Evolutionary conservation across 139 green algal species (phyloP).

Genomic region (Cymbomonas tetramitiformis): DNA sequence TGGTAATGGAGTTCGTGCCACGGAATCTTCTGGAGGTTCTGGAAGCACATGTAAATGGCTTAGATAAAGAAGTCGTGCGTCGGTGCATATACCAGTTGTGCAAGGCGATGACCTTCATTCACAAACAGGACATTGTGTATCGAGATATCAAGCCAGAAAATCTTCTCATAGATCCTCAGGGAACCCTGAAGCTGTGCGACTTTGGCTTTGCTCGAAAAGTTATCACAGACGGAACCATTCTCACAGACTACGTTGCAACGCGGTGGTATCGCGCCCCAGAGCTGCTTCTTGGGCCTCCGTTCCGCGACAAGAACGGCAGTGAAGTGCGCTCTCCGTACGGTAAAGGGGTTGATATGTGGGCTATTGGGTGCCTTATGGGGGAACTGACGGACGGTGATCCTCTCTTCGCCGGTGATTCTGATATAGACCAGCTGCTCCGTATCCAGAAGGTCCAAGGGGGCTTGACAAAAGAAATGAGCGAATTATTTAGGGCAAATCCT

Average conservation of each 20-base stretch:
- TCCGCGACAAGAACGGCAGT: background rate
- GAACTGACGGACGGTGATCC: conserved; percentile 50
- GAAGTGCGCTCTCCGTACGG: conserved; percentile 35
- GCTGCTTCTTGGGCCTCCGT: conserved; percentile 46
- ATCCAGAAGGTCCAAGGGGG: conserved; percentile 32
- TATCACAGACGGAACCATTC: background rate
- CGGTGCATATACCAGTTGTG: conserved; percentile 45
- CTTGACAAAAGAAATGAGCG: conserved; percentile 5
- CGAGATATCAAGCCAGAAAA: conserved; percentile 53
- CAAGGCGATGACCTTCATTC: conserved; percentile 42
- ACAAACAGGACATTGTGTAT: conserved; percentile 36
- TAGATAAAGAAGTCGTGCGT: conserved; percentile 12
- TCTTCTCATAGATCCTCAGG: conserved; percentile 37
- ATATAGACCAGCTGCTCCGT: conserved; percentile 47
- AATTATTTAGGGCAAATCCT: conserved; percentile 12
- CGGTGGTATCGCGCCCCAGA: conserved; percentile 54
- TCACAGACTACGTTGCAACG: conserved; percentile 56
- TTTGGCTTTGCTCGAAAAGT: conserved; percentile 43
- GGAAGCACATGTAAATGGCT: background rate
- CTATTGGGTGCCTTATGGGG: conserved; percentile 50
- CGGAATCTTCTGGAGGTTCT: conserved; percentile 47
- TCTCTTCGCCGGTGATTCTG: conserved; percentile 42
- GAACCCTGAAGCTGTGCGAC: conserved; percentile 42
- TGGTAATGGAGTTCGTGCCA: conserved; percentile 48
- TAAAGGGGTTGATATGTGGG: conserved; percentile 47